phyloP scores from a whole-genome alignment of 108 stramenopile species.

The Cyclotella sp. region DNA sequence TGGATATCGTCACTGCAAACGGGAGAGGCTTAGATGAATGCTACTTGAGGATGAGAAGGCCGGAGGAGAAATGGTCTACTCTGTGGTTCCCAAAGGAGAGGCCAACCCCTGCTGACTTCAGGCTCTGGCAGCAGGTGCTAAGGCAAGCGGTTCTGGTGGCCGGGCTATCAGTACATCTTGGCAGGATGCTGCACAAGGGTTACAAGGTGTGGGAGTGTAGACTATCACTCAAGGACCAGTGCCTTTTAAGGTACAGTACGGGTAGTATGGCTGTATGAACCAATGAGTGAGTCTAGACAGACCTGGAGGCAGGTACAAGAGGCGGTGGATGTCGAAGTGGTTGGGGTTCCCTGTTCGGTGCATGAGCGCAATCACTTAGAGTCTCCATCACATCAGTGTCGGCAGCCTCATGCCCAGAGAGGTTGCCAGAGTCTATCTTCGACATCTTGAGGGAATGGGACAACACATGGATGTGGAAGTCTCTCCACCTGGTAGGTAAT shows the following conservation, averaged over 20 bases:
- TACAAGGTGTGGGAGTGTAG: too few relatives aligned
- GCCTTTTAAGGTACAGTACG: not conserved
- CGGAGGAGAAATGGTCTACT: slow-evolving; percentile 15
- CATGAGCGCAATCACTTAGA: not conserved
- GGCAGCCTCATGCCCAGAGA: not conserved
- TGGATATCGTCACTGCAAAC: slow-evolving; percentile 4
- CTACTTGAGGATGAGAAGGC: not conserved
- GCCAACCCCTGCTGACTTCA: not conserved
- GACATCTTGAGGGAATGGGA: slow-evolving; percentile 22
- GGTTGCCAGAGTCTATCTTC: not conserved
- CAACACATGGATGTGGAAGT: slow-evolving; percentile 18
- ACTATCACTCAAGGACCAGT: too few relatives aligned
- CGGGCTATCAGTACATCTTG: not conserved
- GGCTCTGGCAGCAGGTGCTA: not conserved
- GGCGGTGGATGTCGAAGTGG: not conserved
- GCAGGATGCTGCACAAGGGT: not conserved
- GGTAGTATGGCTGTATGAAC: not conserved
- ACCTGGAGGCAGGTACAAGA: not conserved
- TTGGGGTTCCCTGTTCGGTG: not conserved
- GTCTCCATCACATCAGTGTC: not conserved
- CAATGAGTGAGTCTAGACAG: not conserved
- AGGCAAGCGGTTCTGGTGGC: not conserved
- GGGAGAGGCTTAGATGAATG: slow-evolving; percentile 11
- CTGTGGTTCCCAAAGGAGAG: slow-evolving; percentile 5
- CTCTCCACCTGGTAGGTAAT: not conserved